Percentiles rank a stretch among this genome's conserved stretches.
Conservation (phyloP, 2,329 filamentous ascomycete species). For the Claviceps sp. region DNA sequence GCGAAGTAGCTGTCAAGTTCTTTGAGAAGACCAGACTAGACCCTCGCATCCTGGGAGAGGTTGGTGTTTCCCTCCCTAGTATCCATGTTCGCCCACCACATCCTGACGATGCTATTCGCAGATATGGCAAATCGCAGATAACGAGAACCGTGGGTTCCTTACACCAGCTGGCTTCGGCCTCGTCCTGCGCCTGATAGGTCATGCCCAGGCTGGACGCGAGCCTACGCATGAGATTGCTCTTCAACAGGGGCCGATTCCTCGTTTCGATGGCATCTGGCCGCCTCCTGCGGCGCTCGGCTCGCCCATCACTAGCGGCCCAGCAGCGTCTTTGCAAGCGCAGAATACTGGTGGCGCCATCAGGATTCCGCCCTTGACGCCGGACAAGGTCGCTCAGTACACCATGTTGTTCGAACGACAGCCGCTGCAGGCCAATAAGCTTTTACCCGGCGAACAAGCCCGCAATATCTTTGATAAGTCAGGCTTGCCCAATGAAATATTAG, state of each 20-base stretch:
- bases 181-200: conserved; percentile 85
- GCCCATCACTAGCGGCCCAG: conserved; percentile 26
- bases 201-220: conserved; percentile 78
- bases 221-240: conserved; percentile 72
- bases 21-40: conserved; percentile 92
- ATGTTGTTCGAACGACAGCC: conserved; percentile 83
- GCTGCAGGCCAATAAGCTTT: conserved; percentile 54
- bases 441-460: conserved; percentile 71
- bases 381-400: conserved; percentile 82
- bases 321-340: conserved; percentile 40
- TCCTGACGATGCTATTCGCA: conserved; percentile 22
- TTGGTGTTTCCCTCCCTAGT: conserved; percentile 27
- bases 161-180: conserved; percentile 88
- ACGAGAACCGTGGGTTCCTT: conserved; percentile 86
- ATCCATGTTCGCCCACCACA: not conserved
- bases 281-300: conserved; percentile 15
- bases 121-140: conserved; percentile 99
- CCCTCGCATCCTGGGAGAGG: conserved; percentile 75
- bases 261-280: conserved; percentile 62
- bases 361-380: conserved; percentile 75
- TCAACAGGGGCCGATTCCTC: conserved; percentile 76
- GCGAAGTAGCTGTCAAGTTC: conserved; percentile 92
- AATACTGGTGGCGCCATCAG: conserved; percentile 58
- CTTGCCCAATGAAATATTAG: conserved; percentile 77
- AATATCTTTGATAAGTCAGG: conserved; percentile 90